phyloP scores from a whole-genome alignment of 768 basidiomycete genomes.

The Rubroboletus satanas region DNA sequence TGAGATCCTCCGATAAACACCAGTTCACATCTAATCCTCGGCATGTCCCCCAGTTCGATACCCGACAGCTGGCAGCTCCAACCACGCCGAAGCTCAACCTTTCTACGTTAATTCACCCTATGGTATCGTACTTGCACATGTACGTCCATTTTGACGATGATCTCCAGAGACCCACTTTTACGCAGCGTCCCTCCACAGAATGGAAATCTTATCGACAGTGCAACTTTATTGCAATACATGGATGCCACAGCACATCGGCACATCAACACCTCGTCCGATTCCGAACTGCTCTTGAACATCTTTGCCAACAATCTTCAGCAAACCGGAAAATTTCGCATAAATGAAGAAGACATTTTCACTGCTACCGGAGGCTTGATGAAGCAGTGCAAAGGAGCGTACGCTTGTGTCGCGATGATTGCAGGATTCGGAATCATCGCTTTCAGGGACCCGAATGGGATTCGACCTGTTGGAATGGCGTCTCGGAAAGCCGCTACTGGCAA shows the following conservation, averaged over 20 bases:
- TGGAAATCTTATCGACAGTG: constrained; percentile 95
- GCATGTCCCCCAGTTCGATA: constrained; percentile 68
- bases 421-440: constrained; percentile 98
- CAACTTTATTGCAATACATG: constrained; percentile 83
- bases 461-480: constrained; percentile 84
- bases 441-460: constrained; percentile 95
- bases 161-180: neutral
- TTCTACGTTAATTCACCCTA: constrained; percentile 99
- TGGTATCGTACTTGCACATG: constrained; percentile 97
- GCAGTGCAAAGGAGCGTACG: constrained; percentile 90
- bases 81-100: constrained; percentile 96
- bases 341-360: constrained; percentile 98
- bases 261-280: constrained; percentile 98
- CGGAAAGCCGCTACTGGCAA: constrained; percentile 55
- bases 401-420: constrained; percentile 97
- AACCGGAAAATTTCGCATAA: constrained; percentile 98
- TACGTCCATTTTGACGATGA: constrained; percentile 36
- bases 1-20: constrained; percentile 33
- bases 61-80: constrained; percentile 96
- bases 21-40: constrained; percentile 10
- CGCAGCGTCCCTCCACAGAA: constrained; percentile 53
- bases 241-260: constrained; percentile 96
- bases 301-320: constrained; percentile 97
- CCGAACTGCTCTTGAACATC: constrained; percentile 94
- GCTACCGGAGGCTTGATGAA: constrained; percentile 88